phyloP scores from a whole-genome alignment of 2,329 filamentous ascomycete species.

The Ilyonectria robusta region DNA sequence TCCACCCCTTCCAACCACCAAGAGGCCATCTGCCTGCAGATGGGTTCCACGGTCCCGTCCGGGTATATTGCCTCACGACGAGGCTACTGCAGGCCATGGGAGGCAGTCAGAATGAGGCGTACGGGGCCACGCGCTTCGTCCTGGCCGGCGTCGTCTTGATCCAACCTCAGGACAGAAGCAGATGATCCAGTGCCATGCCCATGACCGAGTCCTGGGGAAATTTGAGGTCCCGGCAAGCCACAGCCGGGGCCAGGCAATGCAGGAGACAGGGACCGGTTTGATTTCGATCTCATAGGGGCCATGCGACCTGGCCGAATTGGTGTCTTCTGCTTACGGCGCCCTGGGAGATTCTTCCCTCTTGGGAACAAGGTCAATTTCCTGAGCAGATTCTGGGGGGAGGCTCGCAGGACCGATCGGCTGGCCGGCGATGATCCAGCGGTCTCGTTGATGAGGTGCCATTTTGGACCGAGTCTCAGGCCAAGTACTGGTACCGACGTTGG shows the following conservation, averaged over 20 bases:
- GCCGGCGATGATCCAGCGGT: constrained; percentile 16
- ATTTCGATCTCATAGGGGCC: constrained; percentile 30
- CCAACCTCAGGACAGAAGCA: constrained; percentile 24
- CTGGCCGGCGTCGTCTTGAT: constrained; percentile 37
- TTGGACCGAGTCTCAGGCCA: neutral
- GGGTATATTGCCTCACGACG: constrained; percentile 34
- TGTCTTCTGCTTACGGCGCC: constrained; percentile 21
- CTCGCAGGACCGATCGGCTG: constrained; percentile 15
- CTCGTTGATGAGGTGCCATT: constrained; percentile 23
- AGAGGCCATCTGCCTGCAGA: neutral
- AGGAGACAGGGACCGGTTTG: constrained; percentile 37
- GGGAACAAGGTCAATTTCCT: constrained; percentile 25
- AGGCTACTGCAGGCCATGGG: constrained; percentile 45
- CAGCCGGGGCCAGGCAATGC: constrained; percentile 31
- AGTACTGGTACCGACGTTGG: constrained; percentile 17
- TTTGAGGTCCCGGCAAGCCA: constrained; percentile 25
- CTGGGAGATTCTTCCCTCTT: constrained; percentile 21
- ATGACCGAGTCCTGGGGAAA: constrained; percentile 25
- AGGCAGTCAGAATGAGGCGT: constrained; percentile 31
- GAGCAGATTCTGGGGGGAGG: constrained; percentile 20
- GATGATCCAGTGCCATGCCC: constrained; percentile 28
- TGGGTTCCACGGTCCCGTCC: constrained; percentile 37
- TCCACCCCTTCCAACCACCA: constrained; percentile 7
- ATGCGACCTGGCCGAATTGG: constrained; percentile 23
- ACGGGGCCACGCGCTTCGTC: constrained; percentile 27